phyloP scores from a whole-genome alignment of 1,284 basidiomycete genomes.

The Hymenochaete sp. region DNA sequence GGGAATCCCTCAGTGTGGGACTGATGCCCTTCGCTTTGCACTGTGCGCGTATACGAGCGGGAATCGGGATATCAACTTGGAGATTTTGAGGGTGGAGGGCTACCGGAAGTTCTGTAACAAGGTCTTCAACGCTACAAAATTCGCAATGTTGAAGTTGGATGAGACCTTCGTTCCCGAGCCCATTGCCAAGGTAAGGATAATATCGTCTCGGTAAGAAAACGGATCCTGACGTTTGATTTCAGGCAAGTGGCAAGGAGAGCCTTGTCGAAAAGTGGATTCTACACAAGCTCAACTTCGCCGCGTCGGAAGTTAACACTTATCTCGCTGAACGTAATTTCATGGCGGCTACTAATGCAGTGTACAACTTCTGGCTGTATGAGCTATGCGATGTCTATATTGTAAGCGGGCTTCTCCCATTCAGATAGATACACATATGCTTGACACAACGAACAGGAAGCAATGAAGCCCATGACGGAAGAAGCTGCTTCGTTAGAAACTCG shows the following conservation, averaged over 20 bases:
- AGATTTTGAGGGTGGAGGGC: constrained; percentile 95
- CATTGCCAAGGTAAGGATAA: constrained; percentile 48
- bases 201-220: not conserved
- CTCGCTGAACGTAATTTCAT: constrained; percentile 88
- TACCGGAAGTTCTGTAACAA: constrained; percentile 99
- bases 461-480: constrained; percentile 92
- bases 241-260: constrained; percentile 85
- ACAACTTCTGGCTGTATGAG: constrained; percentile 99
- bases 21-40: constrained; percentile 92
- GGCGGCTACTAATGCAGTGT: constrained; percentile 74
- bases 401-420: constrained; percentile 24
- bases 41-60: constrained; percentile 90
- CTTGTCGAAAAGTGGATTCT: constrained; percentile 95
- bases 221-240: constrained; percentile 5
- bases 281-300: constrained; percentile 85
- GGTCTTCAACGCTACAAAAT: constrained; percentile 98
- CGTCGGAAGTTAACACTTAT: constrained; percentile 67
- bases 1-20: constrained; percentile 98
- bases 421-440: constrained; percentile 2
- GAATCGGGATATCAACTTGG: constrained; percentile 91
- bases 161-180: constrained; percentile 70
- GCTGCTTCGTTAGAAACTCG: constrained; percentile 54
- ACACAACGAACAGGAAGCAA: constrained; percentile 64
- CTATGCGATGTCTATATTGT: constrained; percentile 98
- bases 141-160: constrained; percentile 93